Evolutionary conservation across 2,329 filamentous ascomycete species (phyloP).

Genomic region (Phialophora chinensis): DNA sequence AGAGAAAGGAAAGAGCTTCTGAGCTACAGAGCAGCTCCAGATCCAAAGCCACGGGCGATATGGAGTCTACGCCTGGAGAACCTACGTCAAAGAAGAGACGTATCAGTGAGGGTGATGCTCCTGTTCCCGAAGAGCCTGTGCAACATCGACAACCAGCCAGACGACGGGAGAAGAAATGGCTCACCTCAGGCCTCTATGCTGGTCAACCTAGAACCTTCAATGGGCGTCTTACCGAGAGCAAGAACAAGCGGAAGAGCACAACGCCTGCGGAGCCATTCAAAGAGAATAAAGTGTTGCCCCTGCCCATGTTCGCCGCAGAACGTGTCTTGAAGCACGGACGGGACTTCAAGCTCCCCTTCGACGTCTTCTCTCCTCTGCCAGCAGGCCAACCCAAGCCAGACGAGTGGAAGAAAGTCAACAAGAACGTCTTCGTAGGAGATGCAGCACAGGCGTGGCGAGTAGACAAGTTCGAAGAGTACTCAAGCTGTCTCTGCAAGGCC

Average conservation of each 20-base stretch:
- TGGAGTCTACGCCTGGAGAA: conserved; percentile 27
- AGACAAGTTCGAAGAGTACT: conserved; percentile 73
- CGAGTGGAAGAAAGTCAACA: conserved; percentile 89
- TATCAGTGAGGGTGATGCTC: conserved; percentile 42
- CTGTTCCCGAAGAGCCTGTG: conserved; percentile 15
- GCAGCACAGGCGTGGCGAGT: conserved; percentile 82
- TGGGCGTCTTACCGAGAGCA: conserved; percentile 56
- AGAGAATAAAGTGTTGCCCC: conserved; percentile 67
- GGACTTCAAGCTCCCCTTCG: conserved; percentile 87
- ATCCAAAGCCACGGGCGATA: conserved; percentile 50
- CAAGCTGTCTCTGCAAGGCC: conserved; percentile 76
- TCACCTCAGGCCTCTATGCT: conserved; percentile 82
- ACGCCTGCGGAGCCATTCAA: conserved; percentile 50
- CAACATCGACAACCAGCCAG: conserved; percentile 42
- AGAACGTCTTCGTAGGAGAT: conserved; percentile 90
- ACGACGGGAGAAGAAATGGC: conserved; percentile 73
- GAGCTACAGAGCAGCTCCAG: conserved; percentile 65
- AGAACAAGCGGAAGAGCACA: conserved; percentile 49
- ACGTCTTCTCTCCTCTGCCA: conserved; percentile 85
- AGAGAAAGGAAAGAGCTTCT: conserved; percentile 62
- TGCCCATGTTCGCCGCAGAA: conserved; percentile 79
- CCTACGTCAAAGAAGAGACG: conserved; percentile 51
- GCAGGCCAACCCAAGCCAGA: conserved; percentile 88
- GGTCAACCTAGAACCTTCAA: conserved; percentile 69
- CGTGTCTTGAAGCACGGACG: conserved; percentile 72